Evolutionary conservation across 2,329 filamentous ascomycete species (phyloP), one percentile per base, ranked within the genome.

Genomic region (Talaromyces sp.): DNA sequence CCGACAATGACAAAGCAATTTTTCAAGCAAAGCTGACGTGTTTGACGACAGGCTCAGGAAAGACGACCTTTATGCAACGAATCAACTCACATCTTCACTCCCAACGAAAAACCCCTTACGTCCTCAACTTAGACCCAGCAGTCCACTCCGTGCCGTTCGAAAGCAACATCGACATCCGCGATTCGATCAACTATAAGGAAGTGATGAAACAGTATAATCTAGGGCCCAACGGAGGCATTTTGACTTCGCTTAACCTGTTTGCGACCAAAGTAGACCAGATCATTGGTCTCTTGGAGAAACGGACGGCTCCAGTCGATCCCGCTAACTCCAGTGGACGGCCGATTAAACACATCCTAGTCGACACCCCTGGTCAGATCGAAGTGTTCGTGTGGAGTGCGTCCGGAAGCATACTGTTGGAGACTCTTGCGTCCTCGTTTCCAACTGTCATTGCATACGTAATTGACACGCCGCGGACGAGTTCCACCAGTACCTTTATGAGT

Each of bases 151-250:
- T 97, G 6, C 95, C 96, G 2, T 99, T 97, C 75, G 94, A 97
- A 71, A 89, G 91, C 78, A 99, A 99, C 79, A 98, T 99, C 80
- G 95, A 99, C 80, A 99, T 99, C 72, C 92, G 96, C 73, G 95
- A 99, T 80, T 95, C 91, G 29, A 94, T 99, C 77, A 97, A 99
- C 85, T 99, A 99, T 84, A 95, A 97, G 78, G 94, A 99, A 80
- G 95, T 99, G 69, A 99, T 99, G 96, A 96, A 94, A 80, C 93
- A 98, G 80, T 98, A 97, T 79, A 97, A 97, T 75, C 86, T 99
- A 0, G 95, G 95, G 0, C 95, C 95, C 8, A 99, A 99, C 81
- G 95, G 95, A 61, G 96, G 93, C 56, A 99, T 99, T 74, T 82
- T 99, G 70, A 99, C 96, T 1, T 95, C 91, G 11, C 82, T 99